Evolutionary conservation across 441 rosid genomes (phyloP).

Genomic region (Syzygium syzygioides): DNA sequence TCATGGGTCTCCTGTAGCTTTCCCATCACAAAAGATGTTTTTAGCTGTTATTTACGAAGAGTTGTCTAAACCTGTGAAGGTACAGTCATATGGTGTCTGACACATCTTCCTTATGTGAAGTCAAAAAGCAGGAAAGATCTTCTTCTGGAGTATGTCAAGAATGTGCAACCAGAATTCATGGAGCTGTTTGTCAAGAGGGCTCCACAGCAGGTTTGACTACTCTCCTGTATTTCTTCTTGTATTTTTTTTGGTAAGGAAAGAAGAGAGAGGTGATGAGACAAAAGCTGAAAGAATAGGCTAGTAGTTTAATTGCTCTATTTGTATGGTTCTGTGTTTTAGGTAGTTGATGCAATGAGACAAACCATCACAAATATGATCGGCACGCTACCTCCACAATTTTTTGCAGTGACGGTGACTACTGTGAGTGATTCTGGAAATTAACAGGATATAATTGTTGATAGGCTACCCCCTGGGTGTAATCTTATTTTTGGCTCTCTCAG

Average conservation of each 20-base stretch:
- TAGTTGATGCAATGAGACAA: slow-evolving; percentile 94
- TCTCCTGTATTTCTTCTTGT: background rate
- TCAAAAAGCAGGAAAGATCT: slow-evolving; percentile 75
- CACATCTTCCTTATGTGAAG: slow-evolving; percentile 19
- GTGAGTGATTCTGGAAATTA: slow-evolving; percentile 36
- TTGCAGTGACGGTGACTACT: slow-evolving; percentile 70
- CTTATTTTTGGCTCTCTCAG: slow-evolving; percentile 28
- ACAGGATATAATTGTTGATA: background rate
- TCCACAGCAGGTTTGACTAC: slow-evolving; percentile 62
- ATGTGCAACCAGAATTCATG: slow-evolving; percentile 94
- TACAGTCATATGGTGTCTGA: background rate
- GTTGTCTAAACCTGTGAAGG: background rate
- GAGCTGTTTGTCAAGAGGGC: slow-evolving; percentile 89
- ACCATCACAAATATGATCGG: slow-evolving; percentile 95
- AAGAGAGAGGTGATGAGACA: too few species aligned
- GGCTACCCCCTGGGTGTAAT: background rate
- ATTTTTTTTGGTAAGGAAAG: too few species aligned
- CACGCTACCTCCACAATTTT: slow-evolving; percentile 85
- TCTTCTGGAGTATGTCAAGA: slow-evolving; percentile 87
- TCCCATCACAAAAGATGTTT: background rate
- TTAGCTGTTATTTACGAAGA: background rate
- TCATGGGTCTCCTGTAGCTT: background rate
- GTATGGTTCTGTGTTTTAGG: slow-evolving; percentile 27
- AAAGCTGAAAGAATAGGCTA: background rate
- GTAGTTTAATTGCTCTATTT: background rate